Conservation (phyloP, 495 filamentous ascomycete genomes). For the Penicillium crystallinum region DNA sequence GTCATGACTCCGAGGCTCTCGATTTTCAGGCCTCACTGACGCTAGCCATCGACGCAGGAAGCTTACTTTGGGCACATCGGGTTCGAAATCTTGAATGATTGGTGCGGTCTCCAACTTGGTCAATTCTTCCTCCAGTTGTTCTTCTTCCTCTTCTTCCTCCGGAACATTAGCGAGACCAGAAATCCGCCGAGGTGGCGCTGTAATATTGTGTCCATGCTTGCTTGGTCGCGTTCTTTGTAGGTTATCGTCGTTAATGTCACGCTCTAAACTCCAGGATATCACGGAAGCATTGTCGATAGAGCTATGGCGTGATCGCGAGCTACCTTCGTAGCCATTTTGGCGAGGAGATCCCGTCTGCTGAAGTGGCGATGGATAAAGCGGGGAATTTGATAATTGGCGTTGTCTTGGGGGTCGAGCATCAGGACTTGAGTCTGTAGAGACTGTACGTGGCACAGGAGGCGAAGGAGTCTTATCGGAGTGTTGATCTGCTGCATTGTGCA, state of each 20-base stretch:
- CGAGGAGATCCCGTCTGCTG: constrained; percentile 14
- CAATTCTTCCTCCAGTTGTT: constrained; percentile 28
- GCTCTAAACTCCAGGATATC: constrained; percentile 37
- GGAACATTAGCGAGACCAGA: constrained; percentile 33
- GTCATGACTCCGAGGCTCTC: background rate
- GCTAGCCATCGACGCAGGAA: constrained; percentile 5
- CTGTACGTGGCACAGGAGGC: constrained; percentile 33
- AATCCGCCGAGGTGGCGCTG: constrained; percentile 36
- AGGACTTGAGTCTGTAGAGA: constrained; percentile 35
- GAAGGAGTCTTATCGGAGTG: constrained; percentile 35
- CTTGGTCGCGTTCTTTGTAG: constrained; percentile 33
- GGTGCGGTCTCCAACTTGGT: constrained; percentile 9
- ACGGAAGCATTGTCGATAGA: constrained; percentile 35
- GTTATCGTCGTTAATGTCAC: constrained; percentile 39
- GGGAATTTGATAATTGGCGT: constrained; percentile 21
- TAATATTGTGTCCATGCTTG: constrained; percentile 34
- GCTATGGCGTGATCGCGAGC: constrained; percentile 22
- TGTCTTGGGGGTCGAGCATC: constrained; percentile 18
- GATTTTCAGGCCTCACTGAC: background rate
- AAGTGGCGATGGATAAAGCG: constrained; percentile 34
- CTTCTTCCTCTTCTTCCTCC: constrained; percentile 26
- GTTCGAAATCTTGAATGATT: constrained; percentile 5
- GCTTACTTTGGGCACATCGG: background rate
- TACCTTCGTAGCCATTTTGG: constrained; percentile 7
- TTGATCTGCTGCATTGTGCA: constrained; percentile 26